These are phyloP conservation scores for Phaffomyces opuntiae DNA, from an alignment of 805 yeast species.

Conservation along the genomic window DNA sequence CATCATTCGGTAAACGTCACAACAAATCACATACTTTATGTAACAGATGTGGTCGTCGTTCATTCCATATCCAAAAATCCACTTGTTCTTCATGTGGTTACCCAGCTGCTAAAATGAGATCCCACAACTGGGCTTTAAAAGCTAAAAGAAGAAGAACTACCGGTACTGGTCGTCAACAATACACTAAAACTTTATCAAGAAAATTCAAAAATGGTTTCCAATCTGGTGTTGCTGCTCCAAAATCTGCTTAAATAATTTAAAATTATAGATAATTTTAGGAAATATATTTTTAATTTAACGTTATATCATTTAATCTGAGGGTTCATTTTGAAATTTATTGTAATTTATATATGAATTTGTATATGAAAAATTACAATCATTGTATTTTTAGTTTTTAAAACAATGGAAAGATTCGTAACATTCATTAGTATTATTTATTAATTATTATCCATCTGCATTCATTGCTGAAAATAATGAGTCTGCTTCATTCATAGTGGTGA, in stretches of 20 bases:
- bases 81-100: conserved; percentile 98
- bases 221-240: conserved; percentile 68
- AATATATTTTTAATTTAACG: conserved; percentile 5
- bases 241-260: conserved; percentile 34
- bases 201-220: conserved; percentile 99
- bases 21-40: conserved; percentile 99
- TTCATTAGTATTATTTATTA: not conserved
- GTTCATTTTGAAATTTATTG: not conserved
- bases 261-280: no score
- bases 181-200: conserved; percentile 95
- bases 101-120: conserved; percentile 99
- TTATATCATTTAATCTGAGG: conserved; percentile 5
- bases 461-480: conserved; percentile 67
- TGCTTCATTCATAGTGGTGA: conserved; percentile 71
- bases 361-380: not conserved
- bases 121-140: conserved; percentile 98
- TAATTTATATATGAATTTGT: no score
- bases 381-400: not conserved
- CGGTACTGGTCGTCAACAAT: conserved; percentile 99
- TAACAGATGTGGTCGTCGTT: conserved; percentile 98
- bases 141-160: conserved; percentile 99
- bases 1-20: conserved; percentile 99
- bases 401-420: not conserved
- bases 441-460: conserved; percentile 15
- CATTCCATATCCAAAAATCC: conserved; percentile 99